A percentile compares a stretch with the other conserved stretches of the same genome.
phyloP scores from a whole-genome alignment of 441 rosid species.

The Manihot esculenta region DNA sequence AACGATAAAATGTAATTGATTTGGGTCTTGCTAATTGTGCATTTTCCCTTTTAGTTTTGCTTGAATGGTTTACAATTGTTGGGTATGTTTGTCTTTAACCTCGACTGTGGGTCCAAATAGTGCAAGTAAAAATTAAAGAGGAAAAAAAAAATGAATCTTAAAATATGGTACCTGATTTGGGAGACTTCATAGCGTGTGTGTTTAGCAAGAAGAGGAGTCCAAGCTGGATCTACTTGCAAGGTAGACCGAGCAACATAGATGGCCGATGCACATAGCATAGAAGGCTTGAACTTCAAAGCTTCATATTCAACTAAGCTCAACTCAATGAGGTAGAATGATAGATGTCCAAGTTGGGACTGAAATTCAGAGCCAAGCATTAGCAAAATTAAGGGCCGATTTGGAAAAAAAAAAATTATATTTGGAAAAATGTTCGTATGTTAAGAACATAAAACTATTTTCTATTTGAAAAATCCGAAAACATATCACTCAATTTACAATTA shows the following conservation, averaged over 20 bases:
- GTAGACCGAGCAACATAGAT: conserved; percentile 77
- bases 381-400: background rate
- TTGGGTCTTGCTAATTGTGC: no score
- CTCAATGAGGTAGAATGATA: conserved; percentile 83
- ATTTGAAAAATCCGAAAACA: no score
- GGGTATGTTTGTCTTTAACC: no score
- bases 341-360: conserved; percentile 71
- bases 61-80: no score
- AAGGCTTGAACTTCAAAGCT: conserved; percentile 75
- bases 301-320: conserved; percentile 76
- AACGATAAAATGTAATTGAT: no score
- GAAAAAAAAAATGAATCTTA: background rate
- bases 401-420: no score
- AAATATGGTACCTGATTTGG: conserved; percentile 56
- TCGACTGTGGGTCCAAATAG: no score
- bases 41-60: no score
- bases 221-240: conserved; percentile 57
- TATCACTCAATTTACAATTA: no score
- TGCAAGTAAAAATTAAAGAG: background rate
- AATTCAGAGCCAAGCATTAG: conserved; percentile 2
- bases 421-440: no score
- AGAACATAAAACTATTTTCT: no score
- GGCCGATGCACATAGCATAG: conserved; percentile 89
- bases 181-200: conserved; percentile 62
- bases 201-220: conserved; percentile 68